Evolutionary conservation across 352 stramenopile genomes (phyloP).

Genomic region (Peronosclerospora sorghi): DNA sequence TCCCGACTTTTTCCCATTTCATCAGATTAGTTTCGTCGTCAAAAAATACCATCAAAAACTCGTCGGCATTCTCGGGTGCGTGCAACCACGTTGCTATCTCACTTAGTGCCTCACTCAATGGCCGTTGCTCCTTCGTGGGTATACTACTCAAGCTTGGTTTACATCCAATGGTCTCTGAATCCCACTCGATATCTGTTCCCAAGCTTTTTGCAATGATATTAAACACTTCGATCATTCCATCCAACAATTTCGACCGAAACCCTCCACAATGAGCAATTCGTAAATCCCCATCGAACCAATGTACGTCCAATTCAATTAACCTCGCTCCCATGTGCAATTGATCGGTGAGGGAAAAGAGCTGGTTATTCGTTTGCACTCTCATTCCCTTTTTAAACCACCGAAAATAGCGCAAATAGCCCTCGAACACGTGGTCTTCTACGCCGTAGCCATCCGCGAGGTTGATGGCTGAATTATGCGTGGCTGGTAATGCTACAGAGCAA

Average conservation of each 20-base stretch:
- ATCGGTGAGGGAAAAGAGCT: conserved; percentile 66
- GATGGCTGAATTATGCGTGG: conserved; percentile 70
- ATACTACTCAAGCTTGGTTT: conserved; percentile 73
- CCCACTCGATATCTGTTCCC: conserved; percentile 38
- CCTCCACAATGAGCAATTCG: conserved; percentile 65
- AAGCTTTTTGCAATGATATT: conserved; percentile 38
- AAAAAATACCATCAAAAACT: conserved; percentile 81
- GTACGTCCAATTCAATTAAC: conserved; percentile 72
- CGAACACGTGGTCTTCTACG: conserved; percentile 66
- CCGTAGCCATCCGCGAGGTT: conserved; percentile 57
- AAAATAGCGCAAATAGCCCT: conserved; percentile 48
- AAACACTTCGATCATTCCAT: conserved; percentile 52
- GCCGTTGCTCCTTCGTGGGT: conserved; percentile 45
- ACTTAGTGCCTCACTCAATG: conserved; percentile 34
- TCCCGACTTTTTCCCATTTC: conserved; percentile 72
- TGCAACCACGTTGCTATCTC: conserved; percentile 59
- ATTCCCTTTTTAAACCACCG: conserved; percentile 38
- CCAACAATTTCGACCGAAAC: conserved; percentile 45
- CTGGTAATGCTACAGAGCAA: conserved; percentile 54
- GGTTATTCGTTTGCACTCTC: conserved; percentile 62
- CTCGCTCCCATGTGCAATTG: conserved; percentile 67
- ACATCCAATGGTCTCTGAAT: conserved; percentile 54
- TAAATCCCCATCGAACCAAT: conserved; percentile 62
- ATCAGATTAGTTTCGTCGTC: conserved; percentile 65
- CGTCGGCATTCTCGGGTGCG: conserved; percentile 32